Percentiles rank a stretch among this genome's conserved stretches.
Evolutionary conservation across 2,329 filamentous ascomycete species (phyloP).

Genomic region (Xylariaceae sp.): DNA sequence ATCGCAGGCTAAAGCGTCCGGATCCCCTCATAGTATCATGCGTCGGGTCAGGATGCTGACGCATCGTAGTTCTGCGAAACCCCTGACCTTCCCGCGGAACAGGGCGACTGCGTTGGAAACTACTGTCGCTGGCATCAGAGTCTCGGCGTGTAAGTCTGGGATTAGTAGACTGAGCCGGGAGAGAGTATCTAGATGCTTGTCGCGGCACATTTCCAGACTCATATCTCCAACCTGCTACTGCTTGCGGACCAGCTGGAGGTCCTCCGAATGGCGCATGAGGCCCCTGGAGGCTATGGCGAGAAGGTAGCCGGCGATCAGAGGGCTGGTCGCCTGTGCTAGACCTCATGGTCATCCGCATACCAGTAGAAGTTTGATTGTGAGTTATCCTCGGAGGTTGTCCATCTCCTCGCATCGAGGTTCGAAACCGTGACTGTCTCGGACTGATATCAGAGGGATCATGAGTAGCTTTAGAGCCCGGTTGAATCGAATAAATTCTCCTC

Average conservation of each 20-base stretch:
- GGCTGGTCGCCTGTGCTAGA: conserved; percentile 2
- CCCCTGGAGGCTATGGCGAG: neutral
- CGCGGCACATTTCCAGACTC: too few relatives aligned
- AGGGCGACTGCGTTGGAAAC: conserved; percentile 66
- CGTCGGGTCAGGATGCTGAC: conserved; percentile 32
- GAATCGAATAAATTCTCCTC: conserved; percentile 14
- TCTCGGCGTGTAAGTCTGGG: conserved; percentile 35
- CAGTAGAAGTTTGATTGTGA: conserved; percentile 7
- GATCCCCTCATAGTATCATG: conserved; percentile 38
- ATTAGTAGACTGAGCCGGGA: too few relatives aligned
- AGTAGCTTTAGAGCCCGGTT: conserved; percentile 24
- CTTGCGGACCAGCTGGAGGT: too few relatives aligned
- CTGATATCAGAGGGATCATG: conserved; percentile 14
- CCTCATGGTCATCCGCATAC: conserved; percentile 28
- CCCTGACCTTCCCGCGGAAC: conserved; percentile 44
- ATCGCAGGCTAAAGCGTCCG: conserved; percentile 67
- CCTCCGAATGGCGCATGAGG: too few relatives aligned
- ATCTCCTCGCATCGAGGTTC: conserved; percentile 42
- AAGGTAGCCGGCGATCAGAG: neutral
- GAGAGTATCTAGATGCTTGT: too few relatives aligned
- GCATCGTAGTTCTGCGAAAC: conserved; percentile 73
- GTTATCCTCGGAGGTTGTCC: conserved; percentile 13
- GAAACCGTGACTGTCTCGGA: conserved; percentile 30
- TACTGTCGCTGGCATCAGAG: conserved; percentile 72
- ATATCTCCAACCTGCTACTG: too few relatives aligned